phyloP scores from a whole-genome alignment of 768 basidiomycete species.

The Phylloporus sp. region DNA sequence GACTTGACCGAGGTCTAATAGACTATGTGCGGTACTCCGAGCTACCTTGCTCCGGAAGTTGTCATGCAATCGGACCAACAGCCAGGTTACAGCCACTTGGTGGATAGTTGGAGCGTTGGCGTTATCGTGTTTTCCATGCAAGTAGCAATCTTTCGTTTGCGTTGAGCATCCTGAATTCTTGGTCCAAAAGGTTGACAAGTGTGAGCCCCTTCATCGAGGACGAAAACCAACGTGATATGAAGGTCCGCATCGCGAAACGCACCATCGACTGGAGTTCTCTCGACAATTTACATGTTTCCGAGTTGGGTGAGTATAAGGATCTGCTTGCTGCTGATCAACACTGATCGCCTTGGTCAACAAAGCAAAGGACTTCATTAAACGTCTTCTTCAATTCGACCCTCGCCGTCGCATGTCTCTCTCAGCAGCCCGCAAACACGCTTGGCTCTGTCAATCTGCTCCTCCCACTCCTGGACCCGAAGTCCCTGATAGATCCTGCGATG shows the following conservation, averaged over 20 bases:
- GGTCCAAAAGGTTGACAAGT: slow-evolving; percentile 62
- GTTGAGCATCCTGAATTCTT: background rate
- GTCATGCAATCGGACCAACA: slow-evolving; percentile 51
- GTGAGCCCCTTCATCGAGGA: slow-evolving; percentile 78
- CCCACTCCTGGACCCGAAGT: background rate
- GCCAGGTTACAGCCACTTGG: slow-evolving; percentile 79
- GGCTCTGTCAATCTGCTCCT: slow-evolving; percentile 44
- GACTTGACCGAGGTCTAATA: slow-evolving; percentile 23
- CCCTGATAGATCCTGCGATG: background rate
- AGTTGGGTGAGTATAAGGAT: slow-evolving; percentile 38
- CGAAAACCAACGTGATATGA: slow-evolving; percentile 53
- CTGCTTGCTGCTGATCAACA: background rate
- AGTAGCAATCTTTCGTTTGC: slow-evolving; percentile 18
- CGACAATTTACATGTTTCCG: slow-evolving; percentile 33
- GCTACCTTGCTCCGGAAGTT: slow-evolving; percentile 91
- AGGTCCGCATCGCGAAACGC: slow-evolving; percentile 53
- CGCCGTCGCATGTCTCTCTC: slow-evolving; percentile 62
- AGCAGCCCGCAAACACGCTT: slow-evolving; percentile 67
- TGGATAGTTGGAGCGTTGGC: slow-evolving; percentile 96
- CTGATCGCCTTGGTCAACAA: slow-evolving; percentile 30
- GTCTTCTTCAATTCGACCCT: slow-evolving; percentile 65
- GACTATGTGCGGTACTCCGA: slow-evolving; percentile 97
- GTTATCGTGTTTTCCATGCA: slow-evolving; percentile 93
- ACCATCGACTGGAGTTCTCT: slow-evolving; percentile 60
- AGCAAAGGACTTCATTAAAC: slow-evolving; percentile 64